Evolutionary conservation across 257 asterid genomes (phyloP).

Genomic region (Solanum bulbocastanum): DNA sequence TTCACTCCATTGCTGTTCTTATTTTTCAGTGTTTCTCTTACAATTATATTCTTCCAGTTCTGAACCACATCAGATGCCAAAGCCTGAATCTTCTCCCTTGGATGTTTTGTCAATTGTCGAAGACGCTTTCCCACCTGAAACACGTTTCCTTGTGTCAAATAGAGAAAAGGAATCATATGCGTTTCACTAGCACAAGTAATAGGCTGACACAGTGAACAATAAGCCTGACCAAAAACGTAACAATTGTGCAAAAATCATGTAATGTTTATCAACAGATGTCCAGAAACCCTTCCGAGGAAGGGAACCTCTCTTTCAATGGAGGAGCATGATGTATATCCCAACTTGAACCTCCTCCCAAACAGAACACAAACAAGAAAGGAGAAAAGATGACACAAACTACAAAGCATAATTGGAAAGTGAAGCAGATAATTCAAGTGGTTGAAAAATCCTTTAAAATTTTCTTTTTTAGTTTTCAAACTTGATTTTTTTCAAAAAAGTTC

Average conservation of each 20-base stretch:
- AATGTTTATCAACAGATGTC: not conserved
- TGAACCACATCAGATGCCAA: slow-evolving; percentile 78
- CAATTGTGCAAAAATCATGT: not conserved
- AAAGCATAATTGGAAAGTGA: not conserved
- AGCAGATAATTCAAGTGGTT: not conserved
- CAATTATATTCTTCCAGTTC: slow-evolving; percentile 68
- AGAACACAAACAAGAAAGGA: not conserved
- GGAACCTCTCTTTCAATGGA: not conserved
- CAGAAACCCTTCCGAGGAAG: not conserved
- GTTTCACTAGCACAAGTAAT: not conserved
- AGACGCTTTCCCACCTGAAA: slow-evolving; percentile 83
- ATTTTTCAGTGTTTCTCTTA: slow-evolving; percentile 54
- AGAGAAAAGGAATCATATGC: not conserved
- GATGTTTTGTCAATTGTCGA: slow-evolving; percentile 83
- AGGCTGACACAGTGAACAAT: not conserved
- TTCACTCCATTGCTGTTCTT: slow-evolving; percentile 20
- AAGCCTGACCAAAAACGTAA: not conserved
- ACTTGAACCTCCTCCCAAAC: not conserved
- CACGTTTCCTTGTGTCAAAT: not conserved
- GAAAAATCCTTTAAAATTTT: not conserved
- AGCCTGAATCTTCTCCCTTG: slow-evolving; percentile 57
- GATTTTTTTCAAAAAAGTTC: not conserved
- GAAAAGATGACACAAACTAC: not conserved
- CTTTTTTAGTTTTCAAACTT: not conserved
- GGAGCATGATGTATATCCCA: not conserved